A percentile compares a stretch with the other conserved stretches of the same genome.
phyloP scores from a whole-genome alignment of 352 stramenopile species.

The Thraustochytrium sp. region DNA sequence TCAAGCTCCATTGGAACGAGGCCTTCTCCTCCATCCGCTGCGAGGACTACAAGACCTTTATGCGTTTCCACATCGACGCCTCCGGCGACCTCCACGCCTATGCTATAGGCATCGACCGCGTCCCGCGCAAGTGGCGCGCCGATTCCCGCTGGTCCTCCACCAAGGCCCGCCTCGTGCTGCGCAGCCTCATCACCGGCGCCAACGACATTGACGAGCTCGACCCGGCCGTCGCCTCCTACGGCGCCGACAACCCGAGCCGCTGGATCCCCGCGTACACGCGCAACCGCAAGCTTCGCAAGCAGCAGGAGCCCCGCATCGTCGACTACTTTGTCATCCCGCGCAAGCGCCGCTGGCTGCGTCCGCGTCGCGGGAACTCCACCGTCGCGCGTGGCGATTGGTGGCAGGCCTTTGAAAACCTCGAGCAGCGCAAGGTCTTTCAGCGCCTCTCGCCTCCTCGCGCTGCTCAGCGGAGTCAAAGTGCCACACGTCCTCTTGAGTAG shows the following conservation, averaged over 20 bases:
- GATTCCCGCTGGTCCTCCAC: not conserved
- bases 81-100: constrained; percentile 71
- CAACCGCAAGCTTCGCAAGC: not conserved
- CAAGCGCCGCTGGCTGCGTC: not conserved
- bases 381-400: not conserved
- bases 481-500: too few species aligned
- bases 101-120: constrained; percentile 76
- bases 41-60: constrained; percentile 78
- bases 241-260: not conserved
- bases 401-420: constrained; percentile 8
- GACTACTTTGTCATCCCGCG: constrained; percentile 40
- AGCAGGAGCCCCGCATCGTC: constrained; percentile 32
- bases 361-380: not conserved
- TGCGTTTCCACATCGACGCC: constrained; percentile 67
- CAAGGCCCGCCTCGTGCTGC: not conserved
- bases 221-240: constrained; percentile 24
- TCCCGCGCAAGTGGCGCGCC: constrained; percentile 66
- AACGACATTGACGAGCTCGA: constrained; percentile 18
- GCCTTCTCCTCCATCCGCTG: constrained; percentile 75
- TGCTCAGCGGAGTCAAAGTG: too few species aligned
- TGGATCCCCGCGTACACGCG: constrained; percentile 34
- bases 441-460: not conserved
- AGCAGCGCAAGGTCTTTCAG: constrained; percentile 21
- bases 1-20: constrained; percentile 78
- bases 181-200: not conserved